A percentile compares a stretch with the other conserved stretches of the same genome.
These are phyloP conservation scores for Cladorrhinum sp. DNA, from an alignment of 2,329 filamentous ascomycete species.

Conservation along the genomic window DNA sequence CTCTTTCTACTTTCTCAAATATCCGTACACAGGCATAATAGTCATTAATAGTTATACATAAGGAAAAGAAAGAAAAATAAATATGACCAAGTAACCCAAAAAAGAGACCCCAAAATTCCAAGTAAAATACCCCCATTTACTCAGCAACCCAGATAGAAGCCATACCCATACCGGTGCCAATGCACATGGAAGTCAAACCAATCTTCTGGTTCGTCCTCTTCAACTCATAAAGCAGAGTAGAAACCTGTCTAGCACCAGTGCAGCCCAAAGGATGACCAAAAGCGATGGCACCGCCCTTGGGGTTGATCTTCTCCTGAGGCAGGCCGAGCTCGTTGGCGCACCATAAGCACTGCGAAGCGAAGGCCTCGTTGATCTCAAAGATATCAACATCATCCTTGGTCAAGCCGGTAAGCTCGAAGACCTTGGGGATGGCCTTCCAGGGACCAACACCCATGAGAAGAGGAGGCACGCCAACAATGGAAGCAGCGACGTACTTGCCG, in stretches of 20 bases:
- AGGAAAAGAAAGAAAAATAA: slow-evolving; percentile 17
- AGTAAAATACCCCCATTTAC: slow-evolving; percentile 14
- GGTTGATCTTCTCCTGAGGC: slow-evolving; percentile 85
- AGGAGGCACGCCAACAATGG: slow-evolving; percentile 83
- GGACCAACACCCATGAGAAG: slow-evolving; percentile 95
- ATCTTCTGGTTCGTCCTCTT: slow-evolving; percentile 79
- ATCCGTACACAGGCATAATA: slow-evolving; percentile 1
- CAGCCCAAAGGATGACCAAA: slow-evolving; percentile 94
- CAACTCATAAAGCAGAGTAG: slow-evolving; percentile 86
- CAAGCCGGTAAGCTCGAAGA: slow-evolving; percentile 82
- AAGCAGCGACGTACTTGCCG: slow-evolving; percentile 86
- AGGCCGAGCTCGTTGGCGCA: slow-evolving; percentile 85
- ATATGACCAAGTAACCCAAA: not conserved
- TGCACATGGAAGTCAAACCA: slow-evolving; percentile 92
- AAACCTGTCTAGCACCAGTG: slow-evolving; percentile 90
- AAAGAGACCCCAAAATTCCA: not conserved
- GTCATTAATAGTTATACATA: slow-evolving; percentile 1
- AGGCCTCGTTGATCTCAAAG: slow-evolving; percentile 99
- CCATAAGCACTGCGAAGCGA: slow-evolving; percentile 92
- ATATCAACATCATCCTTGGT: slow-evolving; percentile 90
- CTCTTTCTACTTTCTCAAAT: not conserved
- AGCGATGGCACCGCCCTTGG: slow-evolving; percentile 93
- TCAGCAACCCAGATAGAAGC: slow-evolving; percentile 86
- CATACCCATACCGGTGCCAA: slow-evolving; percentile 98
- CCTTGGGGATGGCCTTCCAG: slow-evolving; percentile 92